A percentile compares a stretch with the other conserved stretches of the same genome.
Evolutionary conservation across 257 asterid genomes (phyloP).

Genomic region (Mitragyna speciosa): DNA sequence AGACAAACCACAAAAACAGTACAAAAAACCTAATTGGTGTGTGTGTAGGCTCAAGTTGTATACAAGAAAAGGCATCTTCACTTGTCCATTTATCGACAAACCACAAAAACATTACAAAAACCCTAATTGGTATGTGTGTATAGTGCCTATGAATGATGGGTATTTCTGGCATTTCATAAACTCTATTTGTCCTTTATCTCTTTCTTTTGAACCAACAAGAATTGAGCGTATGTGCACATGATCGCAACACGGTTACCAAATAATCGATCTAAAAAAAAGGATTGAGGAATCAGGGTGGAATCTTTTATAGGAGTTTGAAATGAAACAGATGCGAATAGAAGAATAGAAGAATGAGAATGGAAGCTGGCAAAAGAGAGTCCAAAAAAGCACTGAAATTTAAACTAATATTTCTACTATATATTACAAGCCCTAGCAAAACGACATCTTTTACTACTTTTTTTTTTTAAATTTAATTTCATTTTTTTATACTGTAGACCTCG

Average conservation of each 20-base stretch:
- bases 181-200: too few relatives aligned
- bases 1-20: background rate
- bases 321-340: conserved; percentile 34
- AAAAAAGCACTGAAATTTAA: conserved; percentile 54
- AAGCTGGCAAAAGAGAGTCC: conserved; percentile 50
- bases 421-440: conserved; percentile 11
- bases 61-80: background rate
- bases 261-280: conserved; percentile 16
- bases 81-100: background rate
- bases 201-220: too few relatives aligned
- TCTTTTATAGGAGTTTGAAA: conserved; percentile 58
- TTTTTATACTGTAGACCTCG: background rate
- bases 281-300: conserved; percentile 37
- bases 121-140: too few relatives aligned
- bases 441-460: conserved; percentile 1
- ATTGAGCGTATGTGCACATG: conserved; percentile 23
- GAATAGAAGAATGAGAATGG: conserved; percentile 55
- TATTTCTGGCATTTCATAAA: conserved; percentile 1
- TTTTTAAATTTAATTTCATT: conserved; percentile 5
- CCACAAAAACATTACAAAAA: background rate
- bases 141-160: background rate
- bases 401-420: conserved; percentile 13
- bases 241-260: conserved; percentile 14
- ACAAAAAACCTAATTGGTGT: background rate
- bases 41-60: background rate